A percentile compares a stretch with the other conserved stretches of the same genome.
These are phyloP conservation scores for Globisporangium nunn DNA, from an alignment of 352 stramenopile species.

Conservation along the genomic window DNA sequence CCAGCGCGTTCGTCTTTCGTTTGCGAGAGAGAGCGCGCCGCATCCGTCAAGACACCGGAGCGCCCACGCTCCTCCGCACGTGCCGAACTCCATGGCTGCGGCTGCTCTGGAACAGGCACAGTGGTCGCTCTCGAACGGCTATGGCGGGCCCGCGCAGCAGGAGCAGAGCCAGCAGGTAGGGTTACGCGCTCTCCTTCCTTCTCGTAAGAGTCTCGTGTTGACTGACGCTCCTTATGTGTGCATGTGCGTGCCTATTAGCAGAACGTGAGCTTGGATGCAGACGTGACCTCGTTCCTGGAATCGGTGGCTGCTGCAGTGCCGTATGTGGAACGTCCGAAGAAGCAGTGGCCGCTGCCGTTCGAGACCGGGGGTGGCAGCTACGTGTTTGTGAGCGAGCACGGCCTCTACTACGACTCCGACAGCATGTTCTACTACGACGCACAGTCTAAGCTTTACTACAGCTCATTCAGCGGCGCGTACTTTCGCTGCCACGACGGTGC, in stretches of 20 bases:
- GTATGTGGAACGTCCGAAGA: slow-evolving; percentile 58
- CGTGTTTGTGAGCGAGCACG: slow-evolving; percentile 53
- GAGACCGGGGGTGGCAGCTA: slow-evolving; percentile 75
- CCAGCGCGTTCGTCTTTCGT: slow-evolving; percentile 44
- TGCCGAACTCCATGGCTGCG: slow-evolving; percentile 38
- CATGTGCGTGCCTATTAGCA: slow-evolving; percentile 3
- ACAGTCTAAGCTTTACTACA: slow-evolving; percentile 70
- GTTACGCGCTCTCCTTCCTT: neutral
- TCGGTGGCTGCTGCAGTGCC: slow-evolving; percentile 46
- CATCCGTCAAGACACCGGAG: neutral
- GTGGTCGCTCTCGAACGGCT: slow-evolving; percentile 67
- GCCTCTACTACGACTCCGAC: slow-evolving; percentile 74
- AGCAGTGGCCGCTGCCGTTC: slow-evolving; percentile 69
- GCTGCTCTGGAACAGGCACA: slow-evolving; percentile 76
- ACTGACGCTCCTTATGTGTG: neutral
- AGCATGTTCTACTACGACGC: slow-evolving; percentile 85
- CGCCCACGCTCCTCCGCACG: slow-evolving; percentile 6
- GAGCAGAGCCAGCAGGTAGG: neutral
- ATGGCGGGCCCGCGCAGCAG: slow-evolving; percentile 12
- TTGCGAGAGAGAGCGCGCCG: slow-evolving; percentile 33
- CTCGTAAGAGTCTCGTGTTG: too few relatives aligned
- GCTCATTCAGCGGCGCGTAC: slow-evolving; percentile 59
- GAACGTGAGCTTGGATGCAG: slow-evolving; percentile 21
- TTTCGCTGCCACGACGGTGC: slow-evolving; percentile 31
- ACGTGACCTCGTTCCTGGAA: slow-evolving; percentile 56